These are phyloP conservation scores for Symbiodinium pilosum DNA, from an alignment of 73 alveolate genomes.

Conservation along the genomic window DNA sequence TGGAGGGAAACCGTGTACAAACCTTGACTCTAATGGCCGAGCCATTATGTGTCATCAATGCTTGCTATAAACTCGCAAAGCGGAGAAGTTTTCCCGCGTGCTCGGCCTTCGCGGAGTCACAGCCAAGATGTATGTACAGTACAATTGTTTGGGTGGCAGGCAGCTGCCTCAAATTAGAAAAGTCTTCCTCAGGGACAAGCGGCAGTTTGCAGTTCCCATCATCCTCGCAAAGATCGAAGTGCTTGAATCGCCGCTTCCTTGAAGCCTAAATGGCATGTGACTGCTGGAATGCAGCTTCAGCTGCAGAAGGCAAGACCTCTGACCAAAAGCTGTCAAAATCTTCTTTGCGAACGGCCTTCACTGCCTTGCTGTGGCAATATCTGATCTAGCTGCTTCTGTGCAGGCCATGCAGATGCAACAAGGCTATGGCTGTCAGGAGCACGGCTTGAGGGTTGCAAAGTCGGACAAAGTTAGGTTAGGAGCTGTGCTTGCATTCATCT, in stretches of 20 bases:
- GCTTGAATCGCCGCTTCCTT: too few species aligned
- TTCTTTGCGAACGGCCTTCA: too few species aligned
- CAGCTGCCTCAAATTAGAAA: background rate
- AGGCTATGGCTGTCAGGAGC: background rate
- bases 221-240: too few species aligned
- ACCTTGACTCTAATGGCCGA: background rate
- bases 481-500: background rate
- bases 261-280: too few species aligned
- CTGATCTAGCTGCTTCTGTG: background rate
- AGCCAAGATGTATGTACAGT: background rate
- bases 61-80: background rate
- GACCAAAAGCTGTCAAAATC: too few species aligned
- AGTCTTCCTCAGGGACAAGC: constrained; percentile 3
- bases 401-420: background rate
- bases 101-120: constrained; percentile 2
- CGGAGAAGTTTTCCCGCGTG: background rate
- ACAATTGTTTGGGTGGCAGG: background rate
- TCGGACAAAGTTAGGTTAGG: too few species aligned
- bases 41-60: background rate
- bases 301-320: too few species aligned
- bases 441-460: background rate
- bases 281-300: too few species aligned
- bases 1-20: too few species aligned
- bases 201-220: background rate
- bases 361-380: too few species aligned